Evolutionary conservation across 75 land plant genomes (phyloP).

Genomic region (Chamaecyparis obtusa): DNA sequence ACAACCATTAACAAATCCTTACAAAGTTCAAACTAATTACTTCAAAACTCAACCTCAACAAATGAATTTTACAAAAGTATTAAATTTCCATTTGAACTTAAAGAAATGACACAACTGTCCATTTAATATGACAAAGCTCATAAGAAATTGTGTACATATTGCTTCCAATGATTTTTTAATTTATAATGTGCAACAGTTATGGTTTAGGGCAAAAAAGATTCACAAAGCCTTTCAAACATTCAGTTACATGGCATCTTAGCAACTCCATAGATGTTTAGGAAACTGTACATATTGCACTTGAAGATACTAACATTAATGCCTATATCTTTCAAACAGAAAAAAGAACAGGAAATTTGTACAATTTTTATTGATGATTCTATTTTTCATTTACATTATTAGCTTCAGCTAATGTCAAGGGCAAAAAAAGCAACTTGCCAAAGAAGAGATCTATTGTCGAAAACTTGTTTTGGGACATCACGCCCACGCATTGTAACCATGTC

Average conservation of each 20-base stretch:
- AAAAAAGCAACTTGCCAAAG: conserved; percentile 59
- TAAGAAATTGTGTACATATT: not conserved
- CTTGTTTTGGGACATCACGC: conserved; percentile 94
- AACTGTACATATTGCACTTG: not conserved
- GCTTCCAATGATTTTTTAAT: not conserved
- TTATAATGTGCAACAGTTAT: not conserved
- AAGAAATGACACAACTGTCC: not conserved
- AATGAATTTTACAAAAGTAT: not conserved
- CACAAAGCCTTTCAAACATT: not conserved
- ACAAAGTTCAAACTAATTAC: not conserved
- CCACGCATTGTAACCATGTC: conserved; percentile 99
- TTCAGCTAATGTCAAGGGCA: not conserved
- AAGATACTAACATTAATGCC: not conserved
- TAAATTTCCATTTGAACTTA: not conserved
- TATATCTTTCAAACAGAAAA: not conserved
- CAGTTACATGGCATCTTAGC: not conserved
- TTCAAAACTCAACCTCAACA: not conserved
- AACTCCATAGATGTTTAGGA: not conserved
- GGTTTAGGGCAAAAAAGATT: not conserved
- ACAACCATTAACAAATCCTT: not conserved
- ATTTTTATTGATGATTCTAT: not conserved
- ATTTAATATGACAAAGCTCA: not conserved
- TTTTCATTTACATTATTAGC: not conserved
- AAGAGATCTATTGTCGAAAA: conserved; percentile 90
- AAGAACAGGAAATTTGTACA: not conserved